phyloP scores from a whole-genome alignment of 2,329 filamentous ascomycete species.

The Thielaviopsis ethacetica region DNA sequence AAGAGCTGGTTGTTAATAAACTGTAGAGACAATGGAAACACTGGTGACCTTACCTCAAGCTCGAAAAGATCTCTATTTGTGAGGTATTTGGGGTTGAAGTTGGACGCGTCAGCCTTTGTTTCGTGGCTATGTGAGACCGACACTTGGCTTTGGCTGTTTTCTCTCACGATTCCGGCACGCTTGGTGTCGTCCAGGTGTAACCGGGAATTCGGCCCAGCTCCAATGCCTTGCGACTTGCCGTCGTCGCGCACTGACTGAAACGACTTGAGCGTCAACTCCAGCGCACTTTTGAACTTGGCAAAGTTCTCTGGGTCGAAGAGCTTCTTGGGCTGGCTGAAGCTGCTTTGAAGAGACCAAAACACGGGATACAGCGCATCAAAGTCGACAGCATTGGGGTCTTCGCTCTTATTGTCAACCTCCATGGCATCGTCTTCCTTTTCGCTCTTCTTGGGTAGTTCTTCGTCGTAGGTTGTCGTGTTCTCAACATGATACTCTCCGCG shows the following conservation, averaged over 20 bases:
- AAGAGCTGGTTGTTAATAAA: slow-evolving; percentile 5
- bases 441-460: slow-evolving; percentile 24
- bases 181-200: background rate
- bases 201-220: background rate
- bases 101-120: slow-evolving; percentile 16
- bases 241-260: slow-evolving; percentile 36
- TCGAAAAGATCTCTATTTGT: slow-evolving; percentile 96
- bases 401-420: slow-evolving; percentile 44
- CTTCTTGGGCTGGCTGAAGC: slow-evolving; percentile 76
- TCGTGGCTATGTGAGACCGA: background rate
- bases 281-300: slow-evolving; percentile 61
- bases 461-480: slow-evolving; percentile 77
- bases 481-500: slow-evolving; percentile 91
- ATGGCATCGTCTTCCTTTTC: slow-evolving; percentile 31
- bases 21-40: background rate
- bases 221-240: slow-evolving; percentile 21
- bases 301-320: slow-evolving; percentile 62
- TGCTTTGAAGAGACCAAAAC: slow-evolving; percentile 87
- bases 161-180: background rate
- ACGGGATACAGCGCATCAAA: slow-evolving; percentile 67
- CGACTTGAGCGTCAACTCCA: slow-evolving; percentile 47
- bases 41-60: slow-evolving; percentile 49
- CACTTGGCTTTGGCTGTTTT: background rate
- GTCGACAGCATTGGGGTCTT: slow-evolving; percentile 21
- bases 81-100: slow-evolving; percentile 90